phyloP scores from a whole-genome alignment of 2,329 filamentous ascomycete genomes.

The Penicillium palitans region DNA sequence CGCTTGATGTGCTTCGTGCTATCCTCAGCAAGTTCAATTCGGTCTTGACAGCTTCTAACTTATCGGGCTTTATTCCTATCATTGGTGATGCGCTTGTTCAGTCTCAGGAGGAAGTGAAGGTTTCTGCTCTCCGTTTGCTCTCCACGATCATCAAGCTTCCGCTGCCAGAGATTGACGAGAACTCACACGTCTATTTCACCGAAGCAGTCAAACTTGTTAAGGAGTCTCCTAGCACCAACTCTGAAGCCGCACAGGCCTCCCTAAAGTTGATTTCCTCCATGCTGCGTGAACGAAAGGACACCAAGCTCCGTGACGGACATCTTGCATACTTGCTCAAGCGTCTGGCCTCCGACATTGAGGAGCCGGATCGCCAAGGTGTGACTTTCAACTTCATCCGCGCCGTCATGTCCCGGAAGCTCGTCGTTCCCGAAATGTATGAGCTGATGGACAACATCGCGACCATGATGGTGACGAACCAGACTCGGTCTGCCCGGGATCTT shows the following conservation, averaged over 20 bases:
- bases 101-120: conserved; percentile 88
- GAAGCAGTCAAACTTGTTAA: conserved; percentile 83
- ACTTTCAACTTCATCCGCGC: conserved; percentile 93
- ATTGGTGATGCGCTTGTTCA: conserved; percentile 82
- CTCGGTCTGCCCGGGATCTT: conserved; percentile 80
- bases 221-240: conserved; percentile 72
- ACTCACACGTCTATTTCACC: conserved; percentile 74
- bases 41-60: conserved; percentile 74
- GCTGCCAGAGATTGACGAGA: conserved; percentile 66
- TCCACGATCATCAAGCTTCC: conserved; percentile 82
- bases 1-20: conserved; percentile 80
- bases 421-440: conserved; percentile 88
- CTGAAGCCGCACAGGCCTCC: conserved; percentile 81
- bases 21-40: conserved; percentile 83
- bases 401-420: conserved; percentile 78
- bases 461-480: conserved; percentile 96
- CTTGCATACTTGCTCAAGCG: conserved; percentile 80
- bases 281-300: conserved; percentile 74
- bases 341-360: conserved; percentile 83
- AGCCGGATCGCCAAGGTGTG: conserved; percentile 86
- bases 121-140: conserved; percentile 82
- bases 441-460: conserved; percentile 82
- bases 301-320: conserved; percentile 75
- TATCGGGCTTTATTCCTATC: conserved; percentile 83
- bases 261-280: conserved; percentile 85